Percentiles rank a stretch among this genome's conserved stretches.
These are phyloP conservation scores for Penicillium verhagenii DNA, from an alignment of 495 filamentous ascomycete genomes.

Conservation along the genomic window DNA sequence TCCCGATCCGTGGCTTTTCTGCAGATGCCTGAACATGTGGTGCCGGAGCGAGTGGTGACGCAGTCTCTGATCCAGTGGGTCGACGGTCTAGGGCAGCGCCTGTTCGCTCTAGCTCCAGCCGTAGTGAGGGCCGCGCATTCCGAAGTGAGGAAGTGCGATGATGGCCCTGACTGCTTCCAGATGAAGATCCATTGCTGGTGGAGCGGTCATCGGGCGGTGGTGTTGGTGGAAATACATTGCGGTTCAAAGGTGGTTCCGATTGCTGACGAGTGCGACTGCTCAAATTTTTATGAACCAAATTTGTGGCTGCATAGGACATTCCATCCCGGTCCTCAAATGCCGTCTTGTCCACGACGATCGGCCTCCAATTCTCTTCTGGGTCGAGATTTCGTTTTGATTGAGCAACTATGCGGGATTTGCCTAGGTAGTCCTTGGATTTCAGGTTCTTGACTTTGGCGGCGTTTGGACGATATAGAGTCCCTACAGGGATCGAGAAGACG, in stretches of 20 bases:
- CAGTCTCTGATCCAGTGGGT: conserved; percentile 13
- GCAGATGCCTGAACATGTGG: conserved; percentile 3
- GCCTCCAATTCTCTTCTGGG: conserved; percentile 25
- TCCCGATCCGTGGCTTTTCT: conserved; percentile 50
- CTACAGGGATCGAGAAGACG: conserved; percentile 97
- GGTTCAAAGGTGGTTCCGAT: conserved; percentile 77
- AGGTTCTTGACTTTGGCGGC: conserved; percentile 98
- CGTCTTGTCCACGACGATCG: conserved; percentile 22
- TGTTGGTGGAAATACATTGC: conserved; percentile 92
- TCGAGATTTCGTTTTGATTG: conserved; percentile 64
- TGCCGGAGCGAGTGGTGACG: not conserved
- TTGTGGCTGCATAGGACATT: conserved; percentile 85
- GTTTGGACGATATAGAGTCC: conserved; percentile 91
- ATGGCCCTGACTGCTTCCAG: conserved; percentile 11
- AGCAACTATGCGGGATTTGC: conserved; percentile 90
- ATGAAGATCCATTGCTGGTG: conserved; percentile 17
- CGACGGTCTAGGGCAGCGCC: conserved; percentile 30
- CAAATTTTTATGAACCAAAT: conserved; percentile 83
- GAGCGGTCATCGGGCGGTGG: conserved; percentile 85
- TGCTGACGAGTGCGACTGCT: conserved; percentile 74
- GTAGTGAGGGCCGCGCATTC: conserved; percentile 32
- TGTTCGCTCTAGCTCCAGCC: conserved; percentile 40
- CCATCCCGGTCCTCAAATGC: conserved; percentile 75
- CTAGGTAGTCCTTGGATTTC: conserved; percentile 94
- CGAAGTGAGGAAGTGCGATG: conserved; percentile 31